phyloP scores from a whole-genome alignment of 768 basidiomycete species.

The Lyophyllum decastes region DNA sequence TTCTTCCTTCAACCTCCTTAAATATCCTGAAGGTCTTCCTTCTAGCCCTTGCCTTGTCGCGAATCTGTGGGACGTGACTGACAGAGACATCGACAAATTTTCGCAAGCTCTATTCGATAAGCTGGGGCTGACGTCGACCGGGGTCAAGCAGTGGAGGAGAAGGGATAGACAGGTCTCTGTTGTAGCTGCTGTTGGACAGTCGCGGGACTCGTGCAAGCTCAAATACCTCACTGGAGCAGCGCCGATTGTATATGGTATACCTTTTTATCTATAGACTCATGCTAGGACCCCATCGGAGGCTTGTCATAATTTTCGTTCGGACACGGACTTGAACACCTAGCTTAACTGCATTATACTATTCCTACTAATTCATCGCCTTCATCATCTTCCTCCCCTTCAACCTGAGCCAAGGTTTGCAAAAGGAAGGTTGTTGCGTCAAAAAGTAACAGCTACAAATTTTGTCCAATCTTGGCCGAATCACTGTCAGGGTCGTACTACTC shows the following conservation, averaged over 20 bases:
- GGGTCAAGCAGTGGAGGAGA: constrained; percentile 23
- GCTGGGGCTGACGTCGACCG: constrained; percentile 50
- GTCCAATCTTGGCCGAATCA: too few relatives aligned
- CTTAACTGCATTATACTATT: too few relatives aligned
- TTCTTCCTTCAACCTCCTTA: background rate
- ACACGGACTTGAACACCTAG: too few relatives aligned
- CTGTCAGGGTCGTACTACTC: too few relatives aligned
- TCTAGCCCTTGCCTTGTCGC: constrained; percentile 87
- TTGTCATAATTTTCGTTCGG: too few relatives aligned
- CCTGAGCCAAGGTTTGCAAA: too few relatives aligned
- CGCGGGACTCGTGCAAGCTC: constrained; percentile 83
- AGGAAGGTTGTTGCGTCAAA: too few relatives aligned
- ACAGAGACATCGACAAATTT: constrained; percentile 94
- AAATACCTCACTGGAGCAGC: constrained; percentile 95
- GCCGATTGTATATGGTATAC: constrained; percentile 93
- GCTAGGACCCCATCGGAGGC: background rate
- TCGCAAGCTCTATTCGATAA: constrained; percentile 82
- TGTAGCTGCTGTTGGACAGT: constrained; percentile 75
- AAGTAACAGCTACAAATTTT: too few relatives aligned
- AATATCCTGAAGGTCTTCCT: constrained; percentile 1
- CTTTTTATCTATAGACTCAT: constrained; percentile 69
- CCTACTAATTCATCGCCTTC: too few relatives aligned
- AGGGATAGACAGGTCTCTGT: constrained; percentile 41
- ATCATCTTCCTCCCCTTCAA: too few relatives aligned
- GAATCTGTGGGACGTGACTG: constrained; percentile 98